Percentiles rank a stretch among this genome's conserved stretches.
phyloP scores from a whole-genome alignment of 2,329 filamentous ascomycete species.

The Monosporascus sp. region DNA sequence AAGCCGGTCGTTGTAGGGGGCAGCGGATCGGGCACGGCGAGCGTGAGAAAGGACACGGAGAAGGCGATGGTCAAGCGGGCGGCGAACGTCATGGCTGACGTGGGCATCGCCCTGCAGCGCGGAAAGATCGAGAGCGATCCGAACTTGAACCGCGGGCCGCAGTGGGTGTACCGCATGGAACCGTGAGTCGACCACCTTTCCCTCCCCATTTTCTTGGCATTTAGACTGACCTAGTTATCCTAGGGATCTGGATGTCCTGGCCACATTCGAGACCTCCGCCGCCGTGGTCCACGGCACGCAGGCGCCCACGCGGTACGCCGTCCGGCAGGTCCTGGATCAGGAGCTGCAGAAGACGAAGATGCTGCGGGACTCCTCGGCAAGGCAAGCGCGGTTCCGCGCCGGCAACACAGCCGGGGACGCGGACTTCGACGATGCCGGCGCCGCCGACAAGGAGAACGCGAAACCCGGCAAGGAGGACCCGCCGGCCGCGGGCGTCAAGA shows the following conservation, averaged over 20 bases:
- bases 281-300: constrained; percentile 50
- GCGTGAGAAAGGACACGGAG: constrained; percentile 82
- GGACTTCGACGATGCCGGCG: constrained; percentile 19
- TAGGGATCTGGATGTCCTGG: constrained; percentile 70
- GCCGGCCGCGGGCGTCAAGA: constrained; percentile 32
- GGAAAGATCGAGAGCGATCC: constrained; percentile 71
- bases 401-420: constrained; percentile 30
- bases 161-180: constrained; percentile 92
- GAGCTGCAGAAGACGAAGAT: constrained; percentile 74
- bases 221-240: constrained; percentile 5
- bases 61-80: constrained; percentile 75
- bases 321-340: constrained; percentile 88
- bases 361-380: constrained; percentile 59
- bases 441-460: constrained; percentile 32
- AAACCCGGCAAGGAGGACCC: constrained; percentile 21
- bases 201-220: not conserved
- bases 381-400: constrained; percentile 61
- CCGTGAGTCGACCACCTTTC: constrained; percentile 55
- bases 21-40: constrained; percentile 65
- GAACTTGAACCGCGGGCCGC: constrained; percentile 51
- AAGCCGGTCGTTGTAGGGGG: constrained; percentile 84
- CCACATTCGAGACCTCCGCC: constrained; percentile 66
- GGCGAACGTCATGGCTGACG: constrained; percentile 75
- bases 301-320: constrained; percentile 80
- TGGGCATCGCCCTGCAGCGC: constrained; percentile 76